Base-by-base conservation (phyloP, 2,329 filamentous ascomycete genomes). In the Juglanconis juglandina region DNA sequence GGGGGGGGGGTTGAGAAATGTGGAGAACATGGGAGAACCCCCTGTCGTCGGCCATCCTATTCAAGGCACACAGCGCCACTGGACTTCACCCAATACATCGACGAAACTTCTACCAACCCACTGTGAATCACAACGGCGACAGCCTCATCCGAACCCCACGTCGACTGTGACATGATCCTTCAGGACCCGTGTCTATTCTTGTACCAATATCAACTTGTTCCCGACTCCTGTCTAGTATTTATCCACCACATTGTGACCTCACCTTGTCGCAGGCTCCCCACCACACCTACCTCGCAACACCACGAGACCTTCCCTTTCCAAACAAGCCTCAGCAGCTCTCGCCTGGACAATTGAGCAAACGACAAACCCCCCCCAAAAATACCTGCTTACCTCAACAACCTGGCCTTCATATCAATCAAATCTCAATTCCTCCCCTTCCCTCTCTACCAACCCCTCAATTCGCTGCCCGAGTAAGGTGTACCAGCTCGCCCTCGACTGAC, bases 401-500 rank as follows among this genome's bases (percentile, higher is more conserved):
- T 30, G 39, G 8, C 7, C 13, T 3, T 37, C 24, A 30, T 24
- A 30, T 34, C 48, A 35, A 13, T 30, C 56, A 32, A 14, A 50
- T 14, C 24, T 8, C 44, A 17, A 24, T 30, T 34, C 17, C 10
- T 35, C 4, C 13, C 34, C 32, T 33, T 39, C 17, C 9, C 11
- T 35, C 14, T 9, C 35, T 10, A 33, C 10, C 54, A 42, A 32
- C 53, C n/a, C 33, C 37, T 49, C 42, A 33, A 50, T 17, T 13
- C 48, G 34, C 33, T 37, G 24, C 13, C 8, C 6, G 35, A 53
- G 4, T 30, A 51, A 46, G 14, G 53, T 46, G 24, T 24, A 24
- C 17, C 37, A 17, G 50, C 50, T 53, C 47, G 24, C 48, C 57
- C 44, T 51, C 49, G 8, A 53, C 56, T 59, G 41, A 53, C 56